Percentiles rank a stretch among this genome's conserved stretches.
phyloP scores from a whole-genome alignment of 805 yeast species.

The Pichia scutulata region DNA sequence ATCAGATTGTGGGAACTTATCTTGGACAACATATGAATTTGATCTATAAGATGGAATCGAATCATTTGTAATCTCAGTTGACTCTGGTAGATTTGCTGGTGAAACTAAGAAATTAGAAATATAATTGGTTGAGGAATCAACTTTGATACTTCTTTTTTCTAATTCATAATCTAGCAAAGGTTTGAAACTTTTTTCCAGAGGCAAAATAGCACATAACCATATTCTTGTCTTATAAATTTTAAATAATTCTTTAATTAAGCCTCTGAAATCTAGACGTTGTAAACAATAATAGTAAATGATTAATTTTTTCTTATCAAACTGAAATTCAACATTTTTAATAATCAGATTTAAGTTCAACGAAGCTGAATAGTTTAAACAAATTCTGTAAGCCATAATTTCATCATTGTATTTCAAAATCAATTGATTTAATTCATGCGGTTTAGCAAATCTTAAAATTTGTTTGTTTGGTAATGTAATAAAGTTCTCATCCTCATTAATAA shows the following conservation, averaged over 20 bases:
- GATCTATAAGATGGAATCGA: conserved; percentile 33
- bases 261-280: conserved; percentile 66
- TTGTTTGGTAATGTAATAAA: conserved; percentile 69
- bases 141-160: conserved; percentile 16
- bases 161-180: conserved; percentile 26
- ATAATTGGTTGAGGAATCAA: background rate
- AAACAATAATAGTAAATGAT: conserved; percentile 62
- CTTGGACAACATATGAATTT: conserved; percentile 23
- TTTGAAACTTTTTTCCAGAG: conserved; percentile 28
- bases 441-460: conserved; percentile 69
- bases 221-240: conserved; percentile 71
- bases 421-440: conserved; percentile 59
- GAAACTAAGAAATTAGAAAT: conserved; percentile 8
- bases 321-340: conserved; percentile 71
- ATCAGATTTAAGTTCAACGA: conserved; percentile 41
- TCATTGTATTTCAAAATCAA: conserved; percentile 58
- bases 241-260: conserved; percentile 63
- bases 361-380: conserved; percentile 43
- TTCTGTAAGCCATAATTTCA: conserved; percentile 62
- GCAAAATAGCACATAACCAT: conserved; percentile 71
- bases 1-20: conserved; percentile 29
- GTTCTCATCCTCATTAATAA: conserved; percentile 48
- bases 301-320: conserved; percentile 70
- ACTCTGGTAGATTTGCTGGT: conserved; percentile 7
- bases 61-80: background rate